Evolutionary conservation across 352 stramenopile species (phyloP).

Genomic region (Phytophthora pisi): DNA sequence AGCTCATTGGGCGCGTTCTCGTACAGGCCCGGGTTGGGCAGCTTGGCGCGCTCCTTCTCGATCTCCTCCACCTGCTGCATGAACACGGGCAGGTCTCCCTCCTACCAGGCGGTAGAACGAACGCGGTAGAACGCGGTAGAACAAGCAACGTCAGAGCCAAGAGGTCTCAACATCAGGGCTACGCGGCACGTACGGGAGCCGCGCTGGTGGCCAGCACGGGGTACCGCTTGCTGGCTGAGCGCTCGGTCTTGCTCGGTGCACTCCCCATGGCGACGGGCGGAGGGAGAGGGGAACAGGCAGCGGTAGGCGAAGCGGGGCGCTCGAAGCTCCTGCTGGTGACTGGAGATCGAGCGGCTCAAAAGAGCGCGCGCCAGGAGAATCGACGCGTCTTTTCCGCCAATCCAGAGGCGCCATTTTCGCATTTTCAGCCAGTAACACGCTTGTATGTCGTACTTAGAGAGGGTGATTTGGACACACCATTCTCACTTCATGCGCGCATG

Average conservation of each 20-base stretch:
- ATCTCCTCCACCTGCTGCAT: constrained; percentile 87
- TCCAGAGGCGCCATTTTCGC: neutral
- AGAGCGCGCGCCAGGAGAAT: constrained; percentile 10
- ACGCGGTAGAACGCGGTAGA: neutral
- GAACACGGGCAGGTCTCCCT: constrained; percentile 68
- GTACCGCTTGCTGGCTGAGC: constrained; percentile 35
- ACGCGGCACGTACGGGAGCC: constrained; percentile 50
- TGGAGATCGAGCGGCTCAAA: constrained; percentile 40
- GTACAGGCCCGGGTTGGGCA: constrained; percentile 85
- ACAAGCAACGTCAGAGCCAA: neutral
- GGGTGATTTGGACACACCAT: constrained; percentile 22
- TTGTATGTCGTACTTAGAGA: constrained; percentile 13
- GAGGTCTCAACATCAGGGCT: neutral
- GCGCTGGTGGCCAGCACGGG: constrained; percentile 75
- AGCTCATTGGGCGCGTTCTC: constrained; percentile 87
- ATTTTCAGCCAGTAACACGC: neutral
- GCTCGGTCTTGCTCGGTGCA: constrained; percentile 44
- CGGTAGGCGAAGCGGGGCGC: constrained; percentile 1
- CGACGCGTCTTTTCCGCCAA: constrained; percentile 19
- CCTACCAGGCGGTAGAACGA: constrained; percentile 13
- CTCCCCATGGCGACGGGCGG: constrained; percentile 52
- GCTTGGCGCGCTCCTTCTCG: constrained; percentile 67
- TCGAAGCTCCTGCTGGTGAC: constrained; percentile 26
- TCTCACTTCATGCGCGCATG: neutral
- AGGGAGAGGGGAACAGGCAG: constrained; percentile 21